phyloP scores from a whole-genome alignment of 2,329 filamentous ascomycete species.

The Seiridium unicorne region DNA sequence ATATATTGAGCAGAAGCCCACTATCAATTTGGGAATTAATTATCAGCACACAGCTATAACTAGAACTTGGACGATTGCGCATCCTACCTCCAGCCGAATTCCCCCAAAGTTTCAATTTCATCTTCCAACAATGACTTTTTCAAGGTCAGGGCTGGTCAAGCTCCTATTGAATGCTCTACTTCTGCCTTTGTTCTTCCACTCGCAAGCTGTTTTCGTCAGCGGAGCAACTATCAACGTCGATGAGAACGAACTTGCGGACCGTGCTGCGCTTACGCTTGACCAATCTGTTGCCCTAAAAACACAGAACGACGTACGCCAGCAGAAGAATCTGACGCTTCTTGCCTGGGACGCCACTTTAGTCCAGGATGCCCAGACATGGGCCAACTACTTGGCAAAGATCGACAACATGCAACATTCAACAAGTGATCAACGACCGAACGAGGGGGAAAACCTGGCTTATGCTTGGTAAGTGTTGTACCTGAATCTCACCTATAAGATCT shows the following conservation, averaged over 20 bases:
- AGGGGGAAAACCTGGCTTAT: slow-evolving; percentile 13
- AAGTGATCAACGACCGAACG: not conserved
- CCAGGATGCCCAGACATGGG: not conserved
- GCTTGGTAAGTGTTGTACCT: not conserved
- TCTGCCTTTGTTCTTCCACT: not conserved
- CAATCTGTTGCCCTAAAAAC: not conserved
- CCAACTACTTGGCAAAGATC: slow-evolving; percentile 1
- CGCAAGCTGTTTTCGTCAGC: not conserved
- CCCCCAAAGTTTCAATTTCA: no score
- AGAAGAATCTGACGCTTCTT: not conserved
- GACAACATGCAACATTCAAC: not conserved
- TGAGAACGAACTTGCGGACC: no score
- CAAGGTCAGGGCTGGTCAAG: no score
- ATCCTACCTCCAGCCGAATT: no score
- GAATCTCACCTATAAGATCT: not conserved
- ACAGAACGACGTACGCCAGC: not conserved
- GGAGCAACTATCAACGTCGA: not conserved
- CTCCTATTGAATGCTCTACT: no score
- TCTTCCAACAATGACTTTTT: no score
- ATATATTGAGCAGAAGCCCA: no score
- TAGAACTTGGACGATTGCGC: no score
- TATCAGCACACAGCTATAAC: no score
- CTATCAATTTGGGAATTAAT: no score
- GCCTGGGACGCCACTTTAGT: not conserved
- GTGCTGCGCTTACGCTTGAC: not conserved